phyloP scores from a whole-genome alignment of 495 filamentous ascomycete genomes.

The Lasiosphaeria ovina region DNA sequence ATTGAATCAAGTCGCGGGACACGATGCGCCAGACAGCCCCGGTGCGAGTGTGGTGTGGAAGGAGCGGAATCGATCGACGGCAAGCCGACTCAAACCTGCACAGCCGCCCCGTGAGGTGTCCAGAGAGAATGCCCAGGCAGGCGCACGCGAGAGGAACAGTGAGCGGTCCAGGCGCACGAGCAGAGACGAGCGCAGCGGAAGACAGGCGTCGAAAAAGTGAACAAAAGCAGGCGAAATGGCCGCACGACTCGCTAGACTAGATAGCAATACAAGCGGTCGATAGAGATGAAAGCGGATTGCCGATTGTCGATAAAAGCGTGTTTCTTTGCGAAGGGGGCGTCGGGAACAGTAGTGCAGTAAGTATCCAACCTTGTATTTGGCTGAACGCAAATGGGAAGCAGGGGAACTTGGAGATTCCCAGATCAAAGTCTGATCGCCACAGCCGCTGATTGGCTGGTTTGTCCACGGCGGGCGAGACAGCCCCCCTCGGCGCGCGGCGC shows the following conservation, averaged over 20 bases:
- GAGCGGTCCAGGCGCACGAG: conserved; percentile 3
- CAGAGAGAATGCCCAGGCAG: not conserved
- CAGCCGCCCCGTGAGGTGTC: conserved; percentile 23
- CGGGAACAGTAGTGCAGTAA: conserved; percentile 11
- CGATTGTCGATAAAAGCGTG: conserved; percentile 10
- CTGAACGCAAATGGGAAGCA: conserved; percentile 19
- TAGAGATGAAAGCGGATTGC: conserved; percentile 17
- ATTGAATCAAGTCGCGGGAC: conserved; percentile 25
- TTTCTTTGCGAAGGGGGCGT: conserved; percentile 17
- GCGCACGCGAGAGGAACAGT: conserved; percentile 17
- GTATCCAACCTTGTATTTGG: conserved; percentile 19
- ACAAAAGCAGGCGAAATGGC: conserved; percentile 10
- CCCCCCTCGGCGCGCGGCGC: conserved; percentile 18
- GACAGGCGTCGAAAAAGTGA: conserved; percentile 18
- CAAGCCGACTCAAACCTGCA: conserved; percentile 21
- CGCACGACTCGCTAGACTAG: conserved; percentile 7
- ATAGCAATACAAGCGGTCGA: conserved; percentile 18
- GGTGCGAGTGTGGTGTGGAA: conserved; percentile 3
- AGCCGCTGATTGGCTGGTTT: conserved; percentile 29
- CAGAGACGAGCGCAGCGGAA: conserved; percentile 9
- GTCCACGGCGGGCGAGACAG: conserved; percentile 23
- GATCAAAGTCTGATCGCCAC: conserved; percentile 40
- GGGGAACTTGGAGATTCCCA: conserved; percentile 29
- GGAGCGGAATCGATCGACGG: conserved; percentile 15
- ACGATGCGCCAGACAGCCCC: conserved; percentile 26